Evolutionary conservation across 495 filamentous ascomycete species (phyloP).

Genomic region (Xylaria cubensis): DNA sequence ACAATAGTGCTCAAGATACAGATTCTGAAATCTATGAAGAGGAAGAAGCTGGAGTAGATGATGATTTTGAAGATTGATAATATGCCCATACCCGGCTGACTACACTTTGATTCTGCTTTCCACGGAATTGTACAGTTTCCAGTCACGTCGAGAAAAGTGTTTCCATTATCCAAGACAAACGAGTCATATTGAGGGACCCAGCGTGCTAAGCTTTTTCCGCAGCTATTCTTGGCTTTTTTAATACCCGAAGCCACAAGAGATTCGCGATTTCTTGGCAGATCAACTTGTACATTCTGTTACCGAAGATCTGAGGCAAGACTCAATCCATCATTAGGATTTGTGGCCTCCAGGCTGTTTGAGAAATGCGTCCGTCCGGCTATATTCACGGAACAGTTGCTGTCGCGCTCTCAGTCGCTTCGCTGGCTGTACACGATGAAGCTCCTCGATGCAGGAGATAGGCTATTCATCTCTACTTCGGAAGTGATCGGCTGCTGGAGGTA

Average conservation of each 20-base stretch:
- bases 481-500: neutral
- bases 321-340: neutral
- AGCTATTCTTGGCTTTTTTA: neutral
- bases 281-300: neutral
- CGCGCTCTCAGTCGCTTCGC: neutral
- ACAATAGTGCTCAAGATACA: constrained; percentile 36
- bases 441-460: neutral
- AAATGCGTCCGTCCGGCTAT: neutral
- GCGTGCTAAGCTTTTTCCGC: neutral
- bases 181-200: neutral
- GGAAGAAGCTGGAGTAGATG: constrained; percentile 51
- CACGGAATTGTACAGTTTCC: neutral
- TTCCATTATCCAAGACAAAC: neutral
- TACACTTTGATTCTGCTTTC: too few relatives aligned
- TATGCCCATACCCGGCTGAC: neutral
- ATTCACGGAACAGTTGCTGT: neutral
- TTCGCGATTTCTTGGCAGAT: neutral
- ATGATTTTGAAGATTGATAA: constrained; percentile 40
- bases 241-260: neutral
- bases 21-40: constrained; percentile 54
- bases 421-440: neutral
- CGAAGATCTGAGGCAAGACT: neutral
- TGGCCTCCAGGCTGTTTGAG: neutral
- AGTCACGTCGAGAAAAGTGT: neutral
- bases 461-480: neutral